Base-by-base conservation (phyloP, 2,329 filamentous ascomycete species). In the Fusarium annulatum region DNA sequence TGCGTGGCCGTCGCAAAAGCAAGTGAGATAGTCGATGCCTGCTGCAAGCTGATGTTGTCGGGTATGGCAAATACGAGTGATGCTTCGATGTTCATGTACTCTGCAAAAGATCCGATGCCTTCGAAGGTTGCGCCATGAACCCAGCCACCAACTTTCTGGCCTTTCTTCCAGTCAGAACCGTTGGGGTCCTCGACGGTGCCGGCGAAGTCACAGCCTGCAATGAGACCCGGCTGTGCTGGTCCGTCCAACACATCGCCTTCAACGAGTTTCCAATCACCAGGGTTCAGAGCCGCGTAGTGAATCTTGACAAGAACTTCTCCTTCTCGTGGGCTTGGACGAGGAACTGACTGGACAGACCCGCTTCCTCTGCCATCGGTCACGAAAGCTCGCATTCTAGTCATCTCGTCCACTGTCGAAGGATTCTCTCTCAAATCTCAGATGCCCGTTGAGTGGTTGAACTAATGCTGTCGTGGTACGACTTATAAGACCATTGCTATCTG, bases 251-350 rank as follows among this genome's bases (percentile, higher is more conserved):
- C 57, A 11, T 46, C 38, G 2, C 65, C 65, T 34, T 69, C n/a
- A 2, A 69, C 64, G 1, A 68, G 48, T 14, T 63, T 68, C 65
- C 64, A 68, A 18, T 69, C 65, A 28, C 48, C 65, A 3, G 65
- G 65, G 3, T 68, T 69, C 2, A 68, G 4, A 7, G 64, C 65
- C 9, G 23, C 48, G 8, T 49, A 69, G 30, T 63, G 33, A 16
- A 68, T 21, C 14, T 53, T 56, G 33, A 68, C 16, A 5, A 68
- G 65, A 28, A 68, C 51, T 4, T 69, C 64, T 0, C 36, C 42
- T 16, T 19, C 16, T 5, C 9, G 5, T 1, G 48, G 38, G 1
- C 14, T 33, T n/a, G 65, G 65, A 14, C 33, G 36, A 12, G 48
- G 19, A 5, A 49, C 9, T 1, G 11, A 14, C 7, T 55, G n/a